Percentiles rank a stretch among this genome's conserved stretches.
Evolutionary conservation across 352 stramenopile genomes (phyloP).

Genomic region (Phytopythium oedochilum): DNA sequence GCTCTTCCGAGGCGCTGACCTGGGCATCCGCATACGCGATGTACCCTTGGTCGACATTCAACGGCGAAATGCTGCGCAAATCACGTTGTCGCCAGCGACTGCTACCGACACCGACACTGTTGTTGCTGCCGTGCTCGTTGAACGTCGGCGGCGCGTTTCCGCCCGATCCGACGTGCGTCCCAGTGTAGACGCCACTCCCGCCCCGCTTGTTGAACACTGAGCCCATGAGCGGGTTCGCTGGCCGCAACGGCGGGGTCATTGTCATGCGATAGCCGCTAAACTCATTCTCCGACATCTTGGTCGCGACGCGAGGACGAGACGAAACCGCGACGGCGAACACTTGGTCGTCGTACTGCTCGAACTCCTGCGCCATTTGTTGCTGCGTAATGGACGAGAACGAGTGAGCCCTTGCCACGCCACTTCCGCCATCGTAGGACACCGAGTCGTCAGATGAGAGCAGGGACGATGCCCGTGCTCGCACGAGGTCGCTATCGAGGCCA

Average conservation of each 20-base stretch:
- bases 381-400: conserved; percentile 44
- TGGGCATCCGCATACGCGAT: conserved; percentile 28
- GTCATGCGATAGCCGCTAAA: conserved; percentile 27
- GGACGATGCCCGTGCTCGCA: conserved; percentile 53
- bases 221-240: conserved; percentile 23
- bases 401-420: conserved; percentile 37
- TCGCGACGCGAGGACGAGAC: conserved; percentile 10
- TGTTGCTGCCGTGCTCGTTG: conserved; percentile 22
- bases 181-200: conserved; percentile 19
- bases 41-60: conserved; percentile 35
- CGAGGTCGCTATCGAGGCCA: conserved; percentile 61
- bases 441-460: conserved; percentile 47
- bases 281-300: conserved; percentile 41
- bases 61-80: conserved; percentile 28
- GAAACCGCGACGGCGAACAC: conserved; percentile 44
- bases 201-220: conserved; percentile 41
- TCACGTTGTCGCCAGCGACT: conserved; percentile 39
- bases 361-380: conserved; percentile 41
- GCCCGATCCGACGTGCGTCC: conserved; percentile 27
- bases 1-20: conserved; percentile 27
- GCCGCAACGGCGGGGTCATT: conserved; percentile 45
- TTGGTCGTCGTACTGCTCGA: conserved; percentile 68
- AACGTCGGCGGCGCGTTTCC: conserved; percentile 11
- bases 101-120: conserved; percentile 10
- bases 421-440: conserved; percentile 27